Conservation (phyloP, 2,329 filamentous ascomycete species). For the Penicillium sp. region DNA sequence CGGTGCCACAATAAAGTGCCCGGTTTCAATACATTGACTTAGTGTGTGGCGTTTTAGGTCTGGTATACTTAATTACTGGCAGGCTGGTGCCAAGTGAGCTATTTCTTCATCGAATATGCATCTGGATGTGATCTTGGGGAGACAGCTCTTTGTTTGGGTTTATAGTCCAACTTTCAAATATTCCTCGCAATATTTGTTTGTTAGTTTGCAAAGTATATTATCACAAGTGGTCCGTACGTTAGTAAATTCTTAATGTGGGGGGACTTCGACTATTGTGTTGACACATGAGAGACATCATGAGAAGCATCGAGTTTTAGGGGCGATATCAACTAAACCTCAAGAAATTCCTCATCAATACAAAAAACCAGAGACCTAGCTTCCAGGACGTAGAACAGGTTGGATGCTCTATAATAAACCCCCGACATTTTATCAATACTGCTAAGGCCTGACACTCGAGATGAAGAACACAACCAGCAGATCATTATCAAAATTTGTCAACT, state of each 20-base stretch:
- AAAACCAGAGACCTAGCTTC: too few species aligned
- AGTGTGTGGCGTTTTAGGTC: not conserved
- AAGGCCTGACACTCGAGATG: constrained; percentile 1
- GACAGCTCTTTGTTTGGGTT: not conserved
- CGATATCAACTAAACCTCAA: not conserved
- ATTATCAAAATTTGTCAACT: not conserved
- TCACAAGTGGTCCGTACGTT: not conserved
- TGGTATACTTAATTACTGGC: not conserved
- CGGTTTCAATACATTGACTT: not conserved
- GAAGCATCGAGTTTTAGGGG: not conserved
- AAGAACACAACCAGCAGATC: constrained; percentile 5
- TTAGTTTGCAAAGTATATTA: not conserved
- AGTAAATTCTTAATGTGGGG: not conserved
- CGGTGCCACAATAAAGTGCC: not conserved
- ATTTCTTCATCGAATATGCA: not conserved
- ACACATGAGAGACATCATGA: not conserved
- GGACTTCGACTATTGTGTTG: not conserved
- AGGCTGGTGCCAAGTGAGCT: too few species aligned
- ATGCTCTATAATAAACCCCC: not conserved
- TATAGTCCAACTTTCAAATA: not conserved
- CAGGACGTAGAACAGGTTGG: not conserved
- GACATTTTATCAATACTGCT: not conserved
- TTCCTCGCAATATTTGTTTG: not conserved
- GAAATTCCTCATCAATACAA: not conserved
- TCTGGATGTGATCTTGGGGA: too few species aligned